A percentile compares a stretch with the other conserved stretches of the same genome.
Conservation (phyloP, 1,284 basidiomycete genomes). For the Heterobasidion parviporum region DNA sequence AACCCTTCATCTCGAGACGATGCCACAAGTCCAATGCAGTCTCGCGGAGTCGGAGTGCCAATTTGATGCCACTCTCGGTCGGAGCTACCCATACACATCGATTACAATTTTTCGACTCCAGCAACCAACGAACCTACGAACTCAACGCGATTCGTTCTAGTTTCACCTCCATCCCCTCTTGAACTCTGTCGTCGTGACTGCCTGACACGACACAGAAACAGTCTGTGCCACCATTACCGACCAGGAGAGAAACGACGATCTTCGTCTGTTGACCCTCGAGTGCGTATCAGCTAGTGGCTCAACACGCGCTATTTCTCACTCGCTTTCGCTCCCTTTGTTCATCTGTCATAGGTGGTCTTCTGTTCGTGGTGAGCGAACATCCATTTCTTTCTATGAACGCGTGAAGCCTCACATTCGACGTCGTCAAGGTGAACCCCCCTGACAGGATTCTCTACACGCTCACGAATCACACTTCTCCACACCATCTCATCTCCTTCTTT, state of each 20-base stretch:
- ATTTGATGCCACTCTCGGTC: not conserved
- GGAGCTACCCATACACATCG: not conserved
- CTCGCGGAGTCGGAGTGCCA: not conserved
- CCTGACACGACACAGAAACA: slow-evolving; percentile 29
- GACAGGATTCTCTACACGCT: slow-evolving; percentile 33
- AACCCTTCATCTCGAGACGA: too few relatives aligned
- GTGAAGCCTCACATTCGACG: not conserved
- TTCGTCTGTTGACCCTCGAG: slow-evolving; percentile 77
- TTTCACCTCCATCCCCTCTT: not conserved
- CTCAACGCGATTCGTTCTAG: slow-evolving; percentile 3
- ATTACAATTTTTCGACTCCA: slow-evolving; percentile 7
- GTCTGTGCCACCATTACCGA: slow-evolving; percentile 54
- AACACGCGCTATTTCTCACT: slow-evolving; percentile 8
- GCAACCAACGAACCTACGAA: not conserved
- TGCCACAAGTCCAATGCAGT: too few relatives aligned
- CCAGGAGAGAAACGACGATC: slow-evolving; percentile 68
- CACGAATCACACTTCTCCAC: slow-evolving; percentile 11
- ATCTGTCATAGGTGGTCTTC: slow-evolving; percentile 65
- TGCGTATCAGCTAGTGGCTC: slow-evolving; percentile 27
- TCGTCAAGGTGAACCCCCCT: slow-evolving; percentile 67
- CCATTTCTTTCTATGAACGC: slow-evolving; percentile 14
- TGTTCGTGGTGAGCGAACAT: slow-evolving; percentile 49
- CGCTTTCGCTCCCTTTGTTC: slow-evolving; percentile 5
- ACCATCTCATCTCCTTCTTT: slow-evolving; percentile 11
- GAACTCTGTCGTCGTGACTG: slow-evolving; percentile 25